A percentile compares a stretch with the other conserved stretches of the same genome.
Evolutionary conservation across 768 basidiomycete species (phyloP).

Genomic region (Tylopilus rubrobrunneus): DNA sequence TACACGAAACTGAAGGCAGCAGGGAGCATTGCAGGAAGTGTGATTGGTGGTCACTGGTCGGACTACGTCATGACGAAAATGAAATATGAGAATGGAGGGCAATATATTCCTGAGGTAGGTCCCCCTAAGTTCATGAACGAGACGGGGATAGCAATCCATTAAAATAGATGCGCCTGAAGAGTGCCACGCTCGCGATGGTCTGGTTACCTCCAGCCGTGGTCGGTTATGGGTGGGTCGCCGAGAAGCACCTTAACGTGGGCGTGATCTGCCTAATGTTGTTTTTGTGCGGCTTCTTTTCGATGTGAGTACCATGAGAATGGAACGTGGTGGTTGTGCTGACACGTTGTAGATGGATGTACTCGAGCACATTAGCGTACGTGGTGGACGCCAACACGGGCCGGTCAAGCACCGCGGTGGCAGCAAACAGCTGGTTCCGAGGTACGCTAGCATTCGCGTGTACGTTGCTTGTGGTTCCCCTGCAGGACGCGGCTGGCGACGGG

Average conservation of each 20-base stretch:
- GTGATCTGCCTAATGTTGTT: conserved; percentile 72
- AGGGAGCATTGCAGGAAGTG: conserved; percentile 51
- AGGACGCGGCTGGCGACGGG: conserved; percentile 75
- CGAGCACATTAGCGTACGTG: conserved; percentile 75
- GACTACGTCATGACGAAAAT: conserved; percentile 45
- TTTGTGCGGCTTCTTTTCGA: conserved; percentile 65
- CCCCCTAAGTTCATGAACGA: background rate
- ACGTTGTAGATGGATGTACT: conserved; percentile 49
- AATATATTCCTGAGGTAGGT: conserved; percentile 61
- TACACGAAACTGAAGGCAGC: background rate
- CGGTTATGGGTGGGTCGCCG: conserved; percentile 73
- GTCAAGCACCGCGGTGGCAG: conserved; percentile 69
- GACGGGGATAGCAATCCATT: background rate
- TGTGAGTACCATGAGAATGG: conserved; percentile 42
- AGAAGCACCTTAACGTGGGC: conserved; percentile 59
- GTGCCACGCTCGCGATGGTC: conserved; percentile 54
- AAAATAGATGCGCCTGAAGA: conserved; percentile 66
- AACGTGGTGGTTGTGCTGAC: background rate
- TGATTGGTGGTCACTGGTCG: conserved; percentile 57
- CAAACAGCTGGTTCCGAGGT: conserved; percentile 77
- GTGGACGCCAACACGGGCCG: conserved; percentile 85
- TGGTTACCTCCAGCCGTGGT: conserved; percentile 54
- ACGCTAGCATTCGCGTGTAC: conserved; percentile 61
- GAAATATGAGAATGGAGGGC: conserved; percentile 43
- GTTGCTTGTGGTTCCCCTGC: conserved; percentile 72